Base-by-base conservation (phyloP, 345 rosid genomes). In the Linum trigynum region DNA sequence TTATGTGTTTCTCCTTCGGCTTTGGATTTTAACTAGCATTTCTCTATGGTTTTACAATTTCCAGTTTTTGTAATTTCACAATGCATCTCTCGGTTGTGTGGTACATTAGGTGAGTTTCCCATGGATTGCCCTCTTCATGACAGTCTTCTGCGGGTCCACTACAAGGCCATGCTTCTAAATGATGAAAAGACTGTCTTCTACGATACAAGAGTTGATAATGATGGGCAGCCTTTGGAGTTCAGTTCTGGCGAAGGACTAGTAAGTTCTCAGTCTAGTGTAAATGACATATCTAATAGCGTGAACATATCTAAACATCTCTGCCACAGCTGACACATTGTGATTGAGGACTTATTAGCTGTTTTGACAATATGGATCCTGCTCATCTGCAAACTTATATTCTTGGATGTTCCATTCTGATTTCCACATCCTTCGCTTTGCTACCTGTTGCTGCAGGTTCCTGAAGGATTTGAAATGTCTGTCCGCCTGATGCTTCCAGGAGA, bases 101-200 rank as follows among this genome's bases (percentile, higher is more conserved):
- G 55, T 65, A 63, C 64, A 64, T 70, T 73, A 94, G 99, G 99
- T 64, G 99, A 94, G 60, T 94, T 94, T 84, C 99, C 99, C 3
- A 94, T 94, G 96, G 97, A 90, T 79, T 88, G 95, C 67, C 97
- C 99, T 36, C 99, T 94, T 68, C 89, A 90, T 69, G 97, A 88
- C 72, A 85, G 97, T 75, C 85, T 74, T 23, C 79, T 90, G 66
- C 81, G 78, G 11, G 90, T 87, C 63, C 97, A 94, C 76, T 90
- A 84, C 80, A 94, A 81, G 82, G 97, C 95, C 72, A 83, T 77
- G 88, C 91, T 94, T 77, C 91, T 88, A 64, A 79, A 94, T 55
- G 82, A 94, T 68, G 88, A 83, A 71, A 85, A 86, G 77, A 81
- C 67, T 7, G 83, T 85, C 36, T 86, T 94, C 77, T 88, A 84